Conservation (phyloP, 352 stramenopile genomes). For the Phytophthora chlamydospora region DNA sequence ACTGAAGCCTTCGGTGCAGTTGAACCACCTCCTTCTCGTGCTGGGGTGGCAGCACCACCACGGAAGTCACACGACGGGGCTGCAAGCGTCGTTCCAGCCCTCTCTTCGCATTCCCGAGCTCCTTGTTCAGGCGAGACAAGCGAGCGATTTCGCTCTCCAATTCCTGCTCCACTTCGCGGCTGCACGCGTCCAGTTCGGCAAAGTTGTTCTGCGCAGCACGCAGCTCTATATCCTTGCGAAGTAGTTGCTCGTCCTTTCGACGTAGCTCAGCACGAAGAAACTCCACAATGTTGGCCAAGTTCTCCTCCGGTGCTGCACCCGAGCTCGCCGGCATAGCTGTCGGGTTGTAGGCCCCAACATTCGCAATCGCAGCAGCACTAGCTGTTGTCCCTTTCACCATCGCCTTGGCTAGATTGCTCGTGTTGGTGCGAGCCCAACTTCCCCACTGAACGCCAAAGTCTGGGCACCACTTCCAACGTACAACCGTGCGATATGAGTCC, state of each 20-base stretch:
- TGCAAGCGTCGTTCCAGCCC: neutral
- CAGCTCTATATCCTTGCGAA: conserved; percentile 7
- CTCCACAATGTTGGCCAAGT: neutral
- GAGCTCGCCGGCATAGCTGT: too few relatives aligned
- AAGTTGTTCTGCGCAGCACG: neutral
- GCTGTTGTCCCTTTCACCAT: too few relatives aligned
- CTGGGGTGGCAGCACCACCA: conserved; percentile 11
- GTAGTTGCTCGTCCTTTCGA: conserved; percentile 5
- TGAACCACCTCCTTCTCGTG: conserved; percentile 38
- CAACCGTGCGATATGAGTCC: too few relatives aligned
- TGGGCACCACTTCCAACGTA: too few relatives aligned
- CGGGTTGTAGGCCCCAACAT: too few relatives aligned
- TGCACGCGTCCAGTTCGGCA: conserved; percentile 30
- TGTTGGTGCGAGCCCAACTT: too few relatives aligned
- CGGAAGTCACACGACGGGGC: neutral
- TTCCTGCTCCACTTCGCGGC: conserved; percentile 47
- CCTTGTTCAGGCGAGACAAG: conserved; percentile 6
- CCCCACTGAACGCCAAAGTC: too few relatives aligned
- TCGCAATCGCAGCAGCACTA: too few relatives aligned
- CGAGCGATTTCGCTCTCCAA: conserved; percentile 38
- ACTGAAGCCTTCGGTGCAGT: conserved; percentile 43
- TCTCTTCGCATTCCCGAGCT: conserved; percentile 36
- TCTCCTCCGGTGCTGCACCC: too few relatives aligned
- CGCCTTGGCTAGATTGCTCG: too few relatives aligned
- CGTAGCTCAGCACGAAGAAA: conserved; percentile 1